These are phyloP conservation scores for Rhodotorula sp. DNA, from an alignment of 1,284 basidiomycete genomes.

Conservation along the genomic window DNA sequence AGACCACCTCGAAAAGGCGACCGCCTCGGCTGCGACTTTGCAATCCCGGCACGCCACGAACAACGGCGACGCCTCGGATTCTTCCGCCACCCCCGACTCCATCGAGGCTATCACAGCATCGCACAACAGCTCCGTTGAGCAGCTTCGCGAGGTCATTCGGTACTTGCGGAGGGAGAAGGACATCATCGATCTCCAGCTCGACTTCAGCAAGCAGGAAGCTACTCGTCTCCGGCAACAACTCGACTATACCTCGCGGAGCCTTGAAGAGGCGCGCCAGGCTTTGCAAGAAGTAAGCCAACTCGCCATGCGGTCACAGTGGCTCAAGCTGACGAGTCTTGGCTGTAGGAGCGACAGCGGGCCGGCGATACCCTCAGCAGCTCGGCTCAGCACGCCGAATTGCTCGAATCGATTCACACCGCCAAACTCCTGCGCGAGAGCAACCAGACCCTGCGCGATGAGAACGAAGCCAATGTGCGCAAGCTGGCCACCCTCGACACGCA, in stretches of 20 bases:
- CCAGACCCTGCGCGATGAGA: constrained; percentile 74
- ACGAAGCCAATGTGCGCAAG: constrained; percentile 65
- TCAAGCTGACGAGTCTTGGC: background rate
- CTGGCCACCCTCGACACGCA: constrained; percentile 65
- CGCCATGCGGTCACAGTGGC: constrained; percentile 1
- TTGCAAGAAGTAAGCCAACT: constrained; percentile 43
- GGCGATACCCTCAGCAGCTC: constrained; percentile 65
- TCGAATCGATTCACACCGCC: constrained; percentile 83
- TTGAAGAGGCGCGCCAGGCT: constrained; percentile 64
- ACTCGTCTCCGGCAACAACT: constrained; percentile 71
- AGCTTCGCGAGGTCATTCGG: constrained; percentile 74
- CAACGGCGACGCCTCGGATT: constrained; percentile 50
- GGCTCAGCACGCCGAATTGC: constrained; percentile 77
- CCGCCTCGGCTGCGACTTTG: constrained; percentile 73
- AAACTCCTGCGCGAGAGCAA: constrained; percentile 87
- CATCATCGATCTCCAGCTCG: constrained; percentile 80
- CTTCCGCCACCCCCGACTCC: constrained; percentile 47
- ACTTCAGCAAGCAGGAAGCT: constrained; percentile 81
- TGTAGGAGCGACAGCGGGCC: constrained; percentile 74
- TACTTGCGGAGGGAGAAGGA: constrained; percentile 87
- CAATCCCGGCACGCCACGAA: constrained; percentile 57
- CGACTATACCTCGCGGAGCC: constrained; percentile 66
- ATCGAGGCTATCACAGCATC: constrained; percentile 27
- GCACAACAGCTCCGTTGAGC: constrained; percentile 25
- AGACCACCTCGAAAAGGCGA: constrained; percentile 81